Conservation (phyloP, 306 rosid species). For the Quillaja saponaria region DNA sequence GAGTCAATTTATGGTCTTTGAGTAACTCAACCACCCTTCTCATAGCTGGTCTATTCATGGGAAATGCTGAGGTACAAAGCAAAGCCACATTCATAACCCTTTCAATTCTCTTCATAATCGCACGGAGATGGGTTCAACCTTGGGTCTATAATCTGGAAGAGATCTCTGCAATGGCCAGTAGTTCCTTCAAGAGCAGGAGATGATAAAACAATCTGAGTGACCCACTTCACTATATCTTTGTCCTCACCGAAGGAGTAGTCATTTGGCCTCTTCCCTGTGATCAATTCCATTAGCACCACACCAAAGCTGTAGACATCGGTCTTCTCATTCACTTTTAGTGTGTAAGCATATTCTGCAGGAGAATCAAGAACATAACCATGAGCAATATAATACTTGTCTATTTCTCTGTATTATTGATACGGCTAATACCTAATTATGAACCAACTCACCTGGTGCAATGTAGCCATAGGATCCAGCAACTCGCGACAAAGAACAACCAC, state of each 20-base stretch:
- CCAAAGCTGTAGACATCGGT: conserved; percentile 88
- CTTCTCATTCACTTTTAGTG: conserved; percentile 71
- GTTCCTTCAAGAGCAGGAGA: conserved; percentile 25
- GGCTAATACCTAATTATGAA: too few species aligned
- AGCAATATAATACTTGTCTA: too few species aligned
- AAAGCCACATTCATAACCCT: conserved; percentile 70
- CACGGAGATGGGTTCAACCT: conserved; percentile 44
- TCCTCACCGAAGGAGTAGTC: conserved; percentile 69
- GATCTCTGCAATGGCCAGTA: background rate
- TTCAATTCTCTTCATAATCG: conserved; percentile 52
- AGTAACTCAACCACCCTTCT: conserved; percentile 73
- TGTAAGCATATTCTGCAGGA: conserved; percentile 61
- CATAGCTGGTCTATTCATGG: conserved; percentile 77
- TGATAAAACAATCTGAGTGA: conserved; percentile 45
- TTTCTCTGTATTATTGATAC: too few species aligned
- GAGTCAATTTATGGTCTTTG: conserved; percentile 42
- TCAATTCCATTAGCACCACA: conserved; percentile 68
- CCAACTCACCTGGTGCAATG: conserved; percentile 75
- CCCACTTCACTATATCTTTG: conserved; percentile 77
- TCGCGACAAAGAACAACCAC: conserved; percentile 47
- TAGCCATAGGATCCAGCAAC: conserved; percentile 87
- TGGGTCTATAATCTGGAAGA: conserved; percentile 53
- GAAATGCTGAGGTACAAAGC: conserved; percentile 65
- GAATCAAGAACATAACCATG: conserved; percentile 6
- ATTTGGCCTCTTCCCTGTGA: conserved; percentile 77